phyloP scores from a whole-genome alignment of 352 stramenopile genomes.

The Globisporangium uncinulatum region DNA sequence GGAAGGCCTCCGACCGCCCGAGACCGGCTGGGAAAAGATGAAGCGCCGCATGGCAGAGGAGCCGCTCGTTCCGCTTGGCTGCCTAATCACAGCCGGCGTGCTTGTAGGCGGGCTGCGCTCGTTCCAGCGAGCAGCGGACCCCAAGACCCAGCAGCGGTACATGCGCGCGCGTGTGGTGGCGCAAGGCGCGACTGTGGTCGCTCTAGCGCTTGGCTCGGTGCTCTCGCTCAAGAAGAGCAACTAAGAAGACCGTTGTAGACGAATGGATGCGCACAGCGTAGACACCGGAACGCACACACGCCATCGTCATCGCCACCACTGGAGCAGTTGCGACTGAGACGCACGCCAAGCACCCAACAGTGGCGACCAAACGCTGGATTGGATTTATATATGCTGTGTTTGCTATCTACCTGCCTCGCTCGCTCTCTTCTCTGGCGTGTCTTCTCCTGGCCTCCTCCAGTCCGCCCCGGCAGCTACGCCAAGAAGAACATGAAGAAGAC shows the following conservation, averaged over 20 bases:
- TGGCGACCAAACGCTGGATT: not conserved
- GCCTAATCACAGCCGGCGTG: constrained; percentile 51
- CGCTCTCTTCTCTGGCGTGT: no score
- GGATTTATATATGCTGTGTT: constrained; percentile 6
- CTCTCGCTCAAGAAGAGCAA: constrained; percentile 54
- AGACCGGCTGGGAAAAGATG: constrained; percentile 78
- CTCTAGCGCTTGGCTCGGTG: constrained; percentile 58
- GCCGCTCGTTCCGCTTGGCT: constrained; percentile 71
- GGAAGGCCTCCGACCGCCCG: constrained; percentile 35
- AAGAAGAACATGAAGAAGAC: constrained; percentile 89
- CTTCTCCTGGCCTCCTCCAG: constrained; percentile 1
- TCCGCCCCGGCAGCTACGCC: constrained; percentile 34
- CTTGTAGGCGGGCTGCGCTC: constrained; percentile 57
- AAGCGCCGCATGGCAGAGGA: constrained; percentile 69
- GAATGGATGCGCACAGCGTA: not conserved
- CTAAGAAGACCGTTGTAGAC: constrained; percentile 6
- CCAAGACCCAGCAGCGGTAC: constrained; percentile 72
- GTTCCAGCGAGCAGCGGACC: constrained; percentile 59
- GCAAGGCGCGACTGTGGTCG: constrained; percentile 67
- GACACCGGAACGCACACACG: not conserved
- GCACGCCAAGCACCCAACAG: not conserved
- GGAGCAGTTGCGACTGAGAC: no score
- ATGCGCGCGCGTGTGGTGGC: constrained; percentile 72
- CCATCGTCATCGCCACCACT: no score
- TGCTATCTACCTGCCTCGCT: not conserved